Evolutionary conservation across 1,284 basidiomycete species (phyloP), one percentile per base, ranked within the genome.

Genomic region (Pseudozyma hubeiensis): DNA sequence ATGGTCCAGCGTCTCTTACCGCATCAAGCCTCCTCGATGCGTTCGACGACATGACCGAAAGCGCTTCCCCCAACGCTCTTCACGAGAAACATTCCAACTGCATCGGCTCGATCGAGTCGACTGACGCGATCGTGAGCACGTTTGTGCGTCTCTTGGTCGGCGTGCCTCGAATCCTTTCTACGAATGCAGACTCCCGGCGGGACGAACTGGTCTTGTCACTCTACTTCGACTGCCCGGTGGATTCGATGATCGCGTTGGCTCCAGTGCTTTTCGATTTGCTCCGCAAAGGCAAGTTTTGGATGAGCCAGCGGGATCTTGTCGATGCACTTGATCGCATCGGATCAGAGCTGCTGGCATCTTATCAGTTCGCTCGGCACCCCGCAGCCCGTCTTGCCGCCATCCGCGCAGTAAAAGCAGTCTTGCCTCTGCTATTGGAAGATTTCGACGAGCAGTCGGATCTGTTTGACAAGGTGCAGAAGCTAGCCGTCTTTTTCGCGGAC

Each of bases 271-370:
- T 75, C 33, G 48, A 50, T n/a, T 54, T 45, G 34, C 46, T 63
- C 14, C 17, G 17, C 9, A 7, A 39, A 14, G 60, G 59, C 29
- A 43, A n/a, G 3, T 53, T 75, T 5, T 66, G 63, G 63, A 59
- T 75, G 34, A 64, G 59, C 33, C 66, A 66, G 43, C 43, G 56
- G 11, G 63, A 75, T 13, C 47, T 75, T 3, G 55, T 53, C n/a
- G 64, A 75, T n/a, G 59, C 63, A 9, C 48, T 75, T 8, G 59
- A 64, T 43, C 63, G 66, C 19, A 63, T 75, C 34, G 72, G 72
- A 17, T 30, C 55, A 4, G 72, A 75, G 8, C 59, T 75, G 10
- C 67, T 75, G 7, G 35, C 56, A 0, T 57, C 72, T 8, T 70
- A 70, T 39, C 49, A 35, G 37, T 61, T 50, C 19, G 67, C 63